Percentiles rank a stretch among this genome's conserved stretches.
Conservation (phyloP, 768 basidiomycete genomes). For the Leccinum variicolor region DNA sequence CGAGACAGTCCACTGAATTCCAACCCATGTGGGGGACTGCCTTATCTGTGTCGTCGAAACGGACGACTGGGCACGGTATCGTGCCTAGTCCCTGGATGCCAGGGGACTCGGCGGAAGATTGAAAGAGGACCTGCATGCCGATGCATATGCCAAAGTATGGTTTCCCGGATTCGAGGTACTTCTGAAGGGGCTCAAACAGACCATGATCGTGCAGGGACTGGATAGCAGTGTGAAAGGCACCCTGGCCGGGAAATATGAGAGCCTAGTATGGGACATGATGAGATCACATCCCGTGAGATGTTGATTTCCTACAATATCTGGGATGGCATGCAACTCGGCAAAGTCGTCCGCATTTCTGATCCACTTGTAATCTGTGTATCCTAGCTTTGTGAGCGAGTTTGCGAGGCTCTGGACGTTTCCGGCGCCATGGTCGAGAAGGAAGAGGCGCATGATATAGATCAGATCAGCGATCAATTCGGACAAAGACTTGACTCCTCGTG, state of each 20-base stretch:
- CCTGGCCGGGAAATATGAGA: slow-evolving; percentile 96
- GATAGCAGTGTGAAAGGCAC: slow-evolving; percentile 88
- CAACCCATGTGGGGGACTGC: slow-evolving; percentile 98
- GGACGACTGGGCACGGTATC: slow-evolving; percentile 77
- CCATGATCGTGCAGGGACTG: slow-evolving; percentile 68
- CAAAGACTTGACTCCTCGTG: background rate
- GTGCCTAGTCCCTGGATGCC: slow-evolving; percentile 69
- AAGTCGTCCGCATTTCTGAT: slow-evolving; percentile 80
- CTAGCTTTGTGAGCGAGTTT: slow-evolving; percentile 82
- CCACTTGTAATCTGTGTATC: slow-evolving; percentile 82
- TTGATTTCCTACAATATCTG: slow-evolving; percentile 51
- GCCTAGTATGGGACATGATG: slow-evolving; percentile 46
- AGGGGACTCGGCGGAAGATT: slow-evolving; percentile 78
- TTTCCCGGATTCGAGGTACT: slow-evolving; percentile 81
- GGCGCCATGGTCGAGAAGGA: slow-evolving; percentile 94
- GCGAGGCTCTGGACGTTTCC: slow-evolving; percentile 94
- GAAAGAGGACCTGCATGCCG: slow-evolving; percentile 95
- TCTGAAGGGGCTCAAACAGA: slow-evolving; percentile 72
- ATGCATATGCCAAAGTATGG: slow-evolving; percentile 99
- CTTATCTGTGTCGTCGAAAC: slow-evolving; percentile 71
- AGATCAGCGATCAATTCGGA: background rate
- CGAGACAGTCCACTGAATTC: slow-evolving; percentile 71
- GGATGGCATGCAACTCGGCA: slow-evolving; percentile 37
- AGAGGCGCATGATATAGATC: slow-evolving; percentile 51
- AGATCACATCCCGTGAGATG: slow-evolving; percentile 6